Evolutionary conservation across 371 early-diverging fungal species (phyloP), one percentile per base, ranked within the genome.

Genomic region (Apophysomyces elegans): DNA sequence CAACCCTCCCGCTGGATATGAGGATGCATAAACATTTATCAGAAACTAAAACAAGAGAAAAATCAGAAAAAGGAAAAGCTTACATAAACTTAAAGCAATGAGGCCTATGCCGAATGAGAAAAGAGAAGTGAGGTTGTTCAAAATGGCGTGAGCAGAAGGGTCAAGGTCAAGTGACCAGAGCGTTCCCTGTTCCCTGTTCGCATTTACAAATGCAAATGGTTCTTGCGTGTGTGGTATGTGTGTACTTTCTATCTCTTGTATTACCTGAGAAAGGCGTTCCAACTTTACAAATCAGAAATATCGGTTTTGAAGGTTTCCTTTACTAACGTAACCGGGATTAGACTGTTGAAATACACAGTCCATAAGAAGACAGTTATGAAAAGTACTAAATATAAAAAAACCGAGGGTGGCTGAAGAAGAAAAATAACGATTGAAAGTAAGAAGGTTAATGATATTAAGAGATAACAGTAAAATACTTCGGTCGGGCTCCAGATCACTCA

Each of bases 1-100:
- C 69, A 75, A 62, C 58, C 77, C 82, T 36, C 74, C 78, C 56
- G 57, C 78, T 66, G 82, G 82, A 59, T 81, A 81, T 60, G 82
- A 81, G 69, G 82, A 81, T 63, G 60, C 45, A 26, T 63, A 54
- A 63, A 66, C 67, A 64, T 54, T 50, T 21, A 32, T 13, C n/a
- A 59, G 4, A 26, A 59, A 26, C 18, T 45, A 60, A 37, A 60
- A 60, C 37, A 58, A 26, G 16, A 32, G 7, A 16, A 7, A 7
- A 54, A 54, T 16, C 54, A 54, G n/a, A 57, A 32, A 57, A 47
- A 47, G 32, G 21, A 50, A 50, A 50, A 21, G 54, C 54, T 50
- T 50, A 50, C 54, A 50, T 50, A 50, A 50, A 50, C 54, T 50
- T 50, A 50, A 50, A 26, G 21, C 54, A 50, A 18, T 21, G 7